Base-by-base conservation (phyloP, 495 filamentous ascomycete genomes). In the Penicillium crystallinum region DNA sequence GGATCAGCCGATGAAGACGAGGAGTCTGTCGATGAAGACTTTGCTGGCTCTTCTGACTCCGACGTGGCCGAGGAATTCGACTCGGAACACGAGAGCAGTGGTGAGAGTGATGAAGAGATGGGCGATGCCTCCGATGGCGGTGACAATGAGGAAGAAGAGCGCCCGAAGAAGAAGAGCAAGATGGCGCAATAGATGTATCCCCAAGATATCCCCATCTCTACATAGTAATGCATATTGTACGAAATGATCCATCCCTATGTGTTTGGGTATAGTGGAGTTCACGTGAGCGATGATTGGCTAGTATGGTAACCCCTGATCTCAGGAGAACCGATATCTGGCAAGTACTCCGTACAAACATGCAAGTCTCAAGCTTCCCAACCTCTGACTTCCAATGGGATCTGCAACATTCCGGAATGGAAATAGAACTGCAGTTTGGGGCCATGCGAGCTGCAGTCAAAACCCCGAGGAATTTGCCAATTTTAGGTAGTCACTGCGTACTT, bases 1-100 rank as follows among this genome's bases (percentile, higher is more conserved):
- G 93, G 95, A 53, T 90, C 86, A 3, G 95, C 91, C 0, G 95
- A 97, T 63, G 95, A 99, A 66, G 95, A 99, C 61, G 86, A 90
- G 59, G 92, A 97, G 70, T 89, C 85, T 54, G 78, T 89, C 18
- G 95, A 99, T 59, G 95, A 99, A 61, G 95, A 99, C 70, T 99
- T 99, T 80, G 82, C 86, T 53, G 87, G 85, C 15, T 89, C 91
- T 39, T 87, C 84, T 1, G 95, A 99, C 54, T 91, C 87, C 17
- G 95, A 99, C 54, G 90, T 96, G 0, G 95, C 91, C 1, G 95
- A 99, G 71, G 95, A 99, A 67, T 99, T 83, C 56, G 95, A 99
- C 71, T 88, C 84, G 38, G 84, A 80, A 25, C 92, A 96, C 61
- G 87, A 93, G 69, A 96, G 89, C 62, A 88, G 84, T 48, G 90